Evolutionary conservation across 2,329 filamentous ascomycete genomes (phyloP), one percentile per base, ranked within the genome.

Genomic region (Calonectria montana): DNA sequence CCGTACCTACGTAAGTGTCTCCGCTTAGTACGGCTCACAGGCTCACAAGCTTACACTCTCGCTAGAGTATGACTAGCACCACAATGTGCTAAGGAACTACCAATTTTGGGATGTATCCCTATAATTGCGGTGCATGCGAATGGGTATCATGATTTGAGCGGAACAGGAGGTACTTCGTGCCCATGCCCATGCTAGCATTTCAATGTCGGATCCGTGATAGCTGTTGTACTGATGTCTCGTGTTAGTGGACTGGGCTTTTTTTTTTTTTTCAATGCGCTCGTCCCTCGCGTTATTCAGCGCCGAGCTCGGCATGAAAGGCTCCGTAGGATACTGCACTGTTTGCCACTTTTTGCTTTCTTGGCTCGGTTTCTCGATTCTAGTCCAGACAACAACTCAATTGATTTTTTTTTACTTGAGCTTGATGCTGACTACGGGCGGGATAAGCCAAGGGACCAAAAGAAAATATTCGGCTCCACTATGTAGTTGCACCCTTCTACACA

Each of bases 201-300:
- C 31, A 25, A 48, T 18, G 21, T 35, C 37, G n/a, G 25, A 53
- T 27, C 53, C 9, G n/a, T 39, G n/a, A 62, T 66, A 29, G 18
- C 37, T 31, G 59, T n/a, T 37, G 43, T 53, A 39, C 41, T 47
- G 61, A 29, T 65, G 50, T 65, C 65, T 69, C 41, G 65, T 73
- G 73, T 73, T 69, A 67, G 65, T 71, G 53, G 63, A 65, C 67
- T 69, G 65, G 55, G 63, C 47, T 57, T 41, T 61, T 67, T 67
- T 63, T 50, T 65, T 47, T 21, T 23, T 47, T 21, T 23, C 12
- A 25, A 43, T 16, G 43, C 67, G 67, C 69, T 78, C 73, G 74
- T 74, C 65, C 59, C 73, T 78, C 77, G 75, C 75, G 76, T 72
- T 77, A 78, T 77, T 67, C 72, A 39, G 39, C 41, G 43, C 77